These are phyloP conservation scores for Kockiozyma suomiensis DNA, from an alignment of 805 yeast genomes.

Conservation along the genomic window DNA sequence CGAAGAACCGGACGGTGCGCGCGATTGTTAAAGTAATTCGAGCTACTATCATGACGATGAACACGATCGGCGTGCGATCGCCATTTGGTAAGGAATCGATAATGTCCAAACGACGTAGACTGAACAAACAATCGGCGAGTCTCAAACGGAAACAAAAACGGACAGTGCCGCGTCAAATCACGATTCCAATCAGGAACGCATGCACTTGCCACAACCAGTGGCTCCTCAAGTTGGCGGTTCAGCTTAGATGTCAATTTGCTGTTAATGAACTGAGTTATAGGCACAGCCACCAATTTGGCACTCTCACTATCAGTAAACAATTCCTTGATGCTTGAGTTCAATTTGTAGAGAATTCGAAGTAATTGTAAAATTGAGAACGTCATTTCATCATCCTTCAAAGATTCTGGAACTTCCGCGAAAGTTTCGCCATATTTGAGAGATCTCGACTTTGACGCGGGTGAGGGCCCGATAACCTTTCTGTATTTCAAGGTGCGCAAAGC, in stretches of 20 bases:
- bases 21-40: conserved; percentile 38
- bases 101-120: conserved; percentile 88
- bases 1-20: conserved; percentile 58
- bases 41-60: conserved; percentile 9
- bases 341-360: conserved; percentile 36
- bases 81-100: conserved; percentile 81
- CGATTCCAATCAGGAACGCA: conserved; percentile 79
- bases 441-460: neutral
- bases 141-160: conserved; percentile 83
- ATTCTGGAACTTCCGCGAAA: conserved; percentile 15
- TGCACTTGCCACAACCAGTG: conserved; percentile 73
- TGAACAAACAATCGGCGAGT: conserved; percentile 76
- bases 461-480: conserved; percentile 26
- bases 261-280: conserved; percentile 56
- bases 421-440: conserved; percentile 18
- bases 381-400: conserved; percentile 16
- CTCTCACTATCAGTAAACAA: conserved; percentile 19
- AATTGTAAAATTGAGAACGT: conserved; percentile 36
- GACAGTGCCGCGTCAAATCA: conserved; percentile 68
- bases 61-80: neutral
- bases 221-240: conserved; percentile 85
- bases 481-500: conserved; percentile 10
- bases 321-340: conserved; percentile 37
- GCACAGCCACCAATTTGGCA: conserved; percentile 15
- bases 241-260: conserved; percentile 84